A percentile compares a stretch with the other conserved stretches of the same genome.
Conservation (phyloP, 108 stramenopile species). For the Pseudonitzschia delicatissima region DNA sequence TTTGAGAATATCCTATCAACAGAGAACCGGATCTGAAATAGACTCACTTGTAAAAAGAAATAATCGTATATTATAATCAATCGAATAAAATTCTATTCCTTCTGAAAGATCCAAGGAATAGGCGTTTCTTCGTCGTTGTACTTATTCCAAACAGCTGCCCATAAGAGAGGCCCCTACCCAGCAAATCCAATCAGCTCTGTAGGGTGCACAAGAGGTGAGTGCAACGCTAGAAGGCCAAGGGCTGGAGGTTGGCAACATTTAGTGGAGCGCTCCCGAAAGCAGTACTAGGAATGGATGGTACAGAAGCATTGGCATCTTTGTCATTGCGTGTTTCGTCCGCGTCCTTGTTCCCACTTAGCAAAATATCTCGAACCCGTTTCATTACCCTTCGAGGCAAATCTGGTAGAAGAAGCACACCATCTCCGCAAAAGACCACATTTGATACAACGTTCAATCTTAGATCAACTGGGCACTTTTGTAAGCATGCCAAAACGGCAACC, state of each 20-base stretch:
- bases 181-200: conserved; percentile 32
- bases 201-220: conserved; percentile 22
- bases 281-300: background rate
- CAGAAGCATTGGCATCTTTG: background rate
- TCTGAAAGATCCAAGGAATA: conserved; percentile 22
- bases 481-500: conserved; percentile 26
- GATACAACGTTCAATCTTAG: conserved; percentile 21
- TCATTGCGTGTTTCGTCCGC: background rate
- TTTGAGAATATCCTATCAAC: background rate
- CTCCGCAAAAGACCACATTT: conserved; percentile 42
- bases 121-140: conserved; percentile 33
- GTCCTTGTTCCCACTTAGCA: conserved; percentile 1
- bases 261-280: conserved; percentile 19
- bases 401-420: conserved; percentile 32
- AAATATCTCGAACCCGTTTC: conserved; percentile 17
- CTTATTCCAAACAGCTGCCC: conserved; percentile 31
- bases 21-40: background rate
- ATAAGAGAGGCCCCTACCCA: conserved; percentile 32
- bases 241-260: conserved; percentile 3
- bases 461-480: conserved; percentile 33
- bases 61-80: background rate
- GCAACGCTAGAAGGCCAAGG: conserved; percentile 16
- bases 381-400: conserved; percentile 25
- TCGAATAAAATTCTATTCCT: background rate
- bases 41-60: background rate